Evolutionary conservation across 2,329 filamentous ascomycete genomes (phyloP), one percentile per base, ranked within the genome.

Genomic region (Diplodia seriata): DNA sequence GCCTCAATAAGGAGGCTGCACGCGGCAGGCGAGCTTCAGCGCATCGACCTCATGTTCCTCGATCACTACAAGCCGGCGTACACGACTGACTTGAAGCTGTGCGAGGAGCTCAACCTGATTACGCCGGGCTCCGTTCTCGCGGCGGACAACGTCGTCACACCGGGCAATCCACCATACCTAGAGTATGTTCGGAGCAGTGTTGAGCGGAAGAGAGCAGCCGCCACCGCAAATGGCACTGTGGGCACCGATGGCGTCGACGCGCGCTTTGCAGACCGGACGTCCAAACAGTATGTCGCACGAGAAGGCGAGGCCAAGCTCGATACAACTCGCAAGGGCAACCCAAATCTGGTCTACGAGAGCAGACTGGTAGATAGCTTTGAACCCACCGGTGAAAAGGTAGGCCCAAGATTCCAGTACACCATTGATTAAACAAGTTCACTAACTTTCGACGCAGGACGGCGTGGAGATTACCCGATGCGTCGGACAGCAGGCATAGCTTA

Each of bases 11-110:
- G 84, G 59, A 84, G 86, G 5, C 81, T 94, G 4, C 82, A 88
- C 70, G 73, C 79, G 0, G 76, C 81, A 3, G 87, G 87, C 0
- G 73, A 76, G 4, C 76, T 93, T 29, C 78, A 82, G 29, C 83
- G 85, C 55, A 86, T 93, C 69, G 90, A 93, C 72, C 79, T 94
- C 49, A 81, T 93, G 77, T 94, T 95, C 77, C 80, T 95, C 43
- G 92, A 95, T 73, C 92, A 95, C 77, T 90, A 90, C 78, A 94
- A 94, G 78, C 89, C 90, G 0, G 86, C 89, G 0, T 95, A 94
- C 76, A 87, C 86, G 0, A 84, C 86, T 0, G 92, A 95, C 73
- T 78, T 94, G 69, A 93, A 93, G 79, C 84, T 93, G 0, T 92
- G 89, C 75, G 92, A 95, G 79, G 84, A 90, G 49, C 80, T 94